Evolutionary conservation across 768 basidiomycete genomes (phyloP).

Genomic region (Exsudoporus frostii): DNA sequence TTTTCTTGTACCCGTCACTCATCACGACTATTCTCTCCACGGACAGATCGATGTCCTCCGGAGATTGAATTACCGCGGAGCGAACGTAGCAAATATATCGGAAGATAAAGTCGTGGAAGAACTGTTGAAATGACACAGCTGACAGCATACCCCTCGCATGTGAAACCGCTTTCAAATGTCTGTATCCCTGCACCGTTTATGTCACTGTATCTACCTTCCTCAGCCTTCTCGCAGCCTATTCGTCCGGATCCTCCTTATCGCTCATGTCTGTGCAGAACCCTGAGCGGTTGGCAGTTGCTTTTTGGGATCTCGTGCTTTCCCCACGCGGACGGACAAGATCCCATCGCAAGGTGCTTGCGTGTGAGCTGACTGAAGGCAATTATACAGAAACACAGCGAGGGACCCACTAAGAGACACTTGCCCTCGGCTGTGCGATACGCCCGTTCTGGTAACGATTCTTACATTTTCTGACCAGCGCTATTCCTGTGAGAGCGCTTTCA

Average conservation of each 20-base stretch:
- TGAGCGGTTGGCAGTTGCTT: not conserved
- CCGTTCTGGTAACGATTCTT: not conserved
- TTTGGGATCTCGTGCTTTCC: constrained; percentile 4
- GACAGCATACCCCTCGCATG: constrained; percentile 26
- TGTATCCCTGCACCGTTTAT: constrained; percentile 26
- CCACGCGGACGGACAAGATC: constrained; percentile 3
- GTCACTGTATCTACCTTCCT: constrained; percentile 25
- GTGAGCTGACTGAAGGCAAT: constrained; percentile 4
- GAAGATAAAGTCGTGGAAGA: constrained; percentile 88
- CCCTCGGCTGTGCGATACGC: not conserved
- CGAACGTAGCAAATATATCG: constrained; percentile 73
- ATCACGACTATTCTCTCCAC: not conserved
- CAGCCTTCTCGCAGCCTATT: constrained; percentile 14
- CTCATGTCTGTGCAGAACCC: constrained; percentile 7
- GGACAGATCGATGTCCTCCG: constrained; percentile 82
- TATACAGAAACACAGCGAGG: not conserved
- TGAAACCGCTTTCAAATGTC: constrained; percentile 18
- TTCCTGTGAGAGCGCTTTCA: not conserved
- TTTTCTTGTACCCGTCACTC: not conserved
- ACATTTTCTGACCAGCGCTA: not conserved
- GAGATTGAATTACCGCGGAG: constrained; percentile 82
- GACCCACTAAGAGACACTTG: not conserved
- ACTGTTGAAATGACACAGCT: constrained; percentile 56
- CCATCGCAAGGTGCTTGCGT: constrained; percentile 4
- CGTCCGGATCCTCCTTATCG: constrained; percentile 15